phyloP scores from a whole-genome alignment of 257 asterid genomes.

The Nyctanthes arbortristis region DNA sequence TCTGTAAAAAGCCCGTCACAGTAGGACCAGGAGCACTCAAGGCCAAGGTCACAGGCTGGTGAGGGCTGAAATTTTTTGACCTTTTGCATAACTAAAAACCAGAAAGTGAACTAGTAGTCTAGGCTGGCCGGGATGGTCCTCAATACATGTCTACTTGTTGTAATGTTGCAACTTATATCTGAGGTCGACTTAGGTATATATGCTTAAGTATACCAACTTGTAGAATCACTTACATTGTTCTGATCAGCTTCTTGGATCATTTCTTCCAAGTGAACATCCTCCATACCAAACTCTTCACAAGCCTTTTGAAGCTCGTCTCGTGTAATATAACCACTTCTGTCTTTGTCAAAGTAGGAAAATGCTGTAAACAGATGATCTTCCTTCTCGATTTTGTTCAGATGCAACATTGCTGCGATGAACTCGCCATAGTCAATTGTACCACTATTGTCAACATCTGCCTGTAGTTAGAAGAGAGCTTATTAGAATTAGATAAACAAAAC shows the following conservation, averaged over 20 bases:
- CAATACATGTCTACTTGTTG: too few species aligned
- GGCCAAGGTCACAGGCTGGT: too few species aligned
- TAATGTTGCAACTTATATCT: too few species aligned
- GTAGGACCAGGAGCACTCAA: too few species aligned
- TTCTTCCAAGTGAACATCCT: conserved; percentile 39
- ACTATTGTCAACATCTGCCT: conserved; percentile 52
- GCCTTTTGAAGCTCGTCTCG: conserved; percentile 55
- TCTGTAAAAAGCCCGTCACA: too few species aligned
- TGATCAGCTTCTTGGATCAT: conserved; percentile 45
- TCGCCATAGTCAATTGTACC: conserved; percentile 57
- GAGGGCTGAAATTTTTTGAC: too few species aligned
- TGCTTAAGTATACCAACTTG: too few species aligned
- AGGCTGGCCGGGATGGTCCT: too few species aligned
- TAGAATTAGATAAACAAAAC: neutral
- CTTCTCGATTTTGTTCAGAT: conserved; percentile 45
- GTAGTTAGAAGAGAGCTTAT: conserved; percentile 8
- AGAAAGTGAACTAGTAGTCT: too few species aligned
- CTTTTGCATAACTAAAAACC: too few species aligned
- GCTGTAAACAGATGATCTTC: conserved; percentile 47
- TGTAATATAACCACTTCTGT: conserved; percentile 53
- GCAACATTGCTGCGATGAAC: conserved; percentile 56
- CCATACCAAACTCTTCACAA: conserved; percentile 47
- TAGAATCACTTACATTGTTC: conserved; percentile 34
- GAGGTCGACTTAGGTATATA: too few species aligned
- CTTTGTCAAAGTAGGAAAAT: conserved; percentile 50